phyloP scores from a whole-genome alignment of 441 rosid species.

The Biscutella laevigata region DNA sequence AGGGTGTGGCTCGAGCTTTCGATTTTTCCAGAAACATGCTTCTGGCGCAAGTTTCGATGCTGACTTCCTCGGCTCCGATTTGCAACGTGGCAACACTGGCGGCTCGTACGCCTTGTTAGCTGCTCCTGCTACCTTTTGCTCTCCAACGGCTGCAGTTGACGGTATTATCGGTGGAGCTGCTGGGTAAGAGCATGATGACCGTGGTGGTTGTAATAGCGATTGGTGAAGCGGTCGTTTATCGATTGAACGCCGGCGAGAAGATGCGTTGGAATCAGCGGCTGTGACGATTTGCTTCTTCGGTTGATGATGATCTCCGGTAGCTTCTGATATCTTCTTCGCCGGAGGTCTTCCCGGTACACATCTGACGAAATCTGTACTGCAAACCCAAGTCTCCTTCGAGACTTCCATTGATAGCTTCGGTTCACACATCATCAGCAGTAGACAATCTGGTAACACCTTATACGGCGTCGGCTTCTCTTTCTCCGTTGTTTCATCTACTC shows the following conservation, averaged over 20 bases:
- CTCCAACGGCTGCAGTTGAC: constrained; percentile 38
- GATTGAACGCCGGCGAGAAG: constrained; percentile 22
- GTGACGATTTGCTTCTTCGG: constrained; percentile 23
- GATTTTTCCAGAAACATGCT: constrained; percentile 77
- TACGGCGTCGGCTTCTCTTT: constrained; percentile 20
- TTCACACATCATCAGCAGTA: constrained; percentile 84
- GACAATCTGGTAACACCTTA: constrained; percentile 64
- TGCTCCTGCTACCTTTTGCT: constrained; percentile 45
- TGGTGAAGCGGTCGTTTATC: constrained; percentile 32
- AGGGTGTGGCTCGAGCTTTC: constrained; percentile 74
- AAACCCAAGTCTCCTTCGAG: constrained; percentile 89
- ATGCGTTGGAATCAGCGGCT: constrained; percentile 20
- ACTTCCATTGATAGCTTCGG: constrained; percentile 97
- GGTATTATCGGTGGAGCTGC: constrained; percentile 35
- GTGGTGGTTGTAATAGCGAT: constrained; percentile 63
- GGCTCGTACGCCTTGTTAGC: constrained; percentile 49
- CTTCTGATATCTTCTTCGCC: constrained; percentile 35
- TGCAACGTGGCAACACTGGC: constrained; percentile 67
- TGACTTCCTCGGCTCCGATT: constrained; percentile 80
- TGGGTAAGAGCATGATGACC: constrained; percentile 77
- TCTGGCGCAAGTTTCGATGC: constrained; percentile 61
- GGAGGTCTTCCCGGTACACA: constrained; percentile 53
- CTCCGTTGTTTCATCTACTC: constrained; percentile 5
- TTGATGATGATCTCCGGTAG: constrained; percentile 26
- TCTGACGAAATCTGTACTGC: constrained; percentile 74